These are phyloP conservation scores for Capsicum chinense DNA, from an alignment of 257 asterid genomes.

Conservation along the genomic window DNA sequence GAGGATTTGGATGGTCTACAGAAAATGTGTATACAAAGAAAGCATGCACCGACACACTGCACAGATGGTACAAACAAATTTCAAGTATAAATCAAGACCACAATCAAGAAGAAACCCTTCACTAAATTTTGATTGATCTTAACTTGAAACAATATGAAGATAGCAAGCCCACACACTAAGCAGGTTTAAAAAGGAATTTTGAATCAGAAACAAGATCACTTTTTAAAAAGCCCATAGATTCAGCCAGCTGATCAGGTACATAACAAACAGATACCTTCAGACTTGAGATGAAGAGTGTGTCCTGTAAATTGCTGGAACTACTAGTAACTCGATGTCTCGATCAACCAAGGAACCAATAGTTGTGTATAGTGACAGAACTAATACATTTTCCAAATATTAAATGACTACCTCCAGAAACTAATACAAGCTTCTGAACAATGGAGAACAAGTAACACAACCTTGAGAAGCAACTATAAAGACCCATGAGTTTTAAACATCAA, in stretches of 20 bases:
- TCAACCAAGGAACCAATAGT: constrained; percentile 72
- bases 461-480: background rate
- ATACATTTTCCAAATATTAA: constrained; percentile 36
- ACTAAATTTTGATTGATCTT: constrained; percentile 1
- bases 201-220: too few species aligned
- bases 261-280: constrained; percentile 63
- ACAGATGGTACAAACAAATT: constrained; percentile 2
- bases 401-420: constrained; percentile 10
- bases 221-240: background rate
- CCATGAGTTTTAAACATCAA: background rate
- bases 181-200: background rate
- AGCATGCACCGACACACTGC: constrained; percentile 5
- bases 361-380: constrained; percentile 88
- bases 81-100: background rate
- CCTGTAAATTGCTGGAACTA: constrained; percentile 48
- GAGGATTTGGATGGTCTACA: constrained; percentile 15
- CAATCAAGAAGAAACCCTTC: background rate
- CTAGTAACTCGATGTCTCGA: constrained; percentile 38
- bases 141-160: background rate
- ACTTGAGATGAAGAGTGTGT: constrained; percentile 70
- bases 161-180: background rate
- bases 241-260: background rate
- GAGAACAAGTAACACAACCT: background rate
- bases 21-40: background rate
- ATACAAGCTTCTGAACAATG: background rate